Evolutionary conservation across 805 yeast genomes (phyloP).

Genomic region (Clavispora carvajalis): DNA sequence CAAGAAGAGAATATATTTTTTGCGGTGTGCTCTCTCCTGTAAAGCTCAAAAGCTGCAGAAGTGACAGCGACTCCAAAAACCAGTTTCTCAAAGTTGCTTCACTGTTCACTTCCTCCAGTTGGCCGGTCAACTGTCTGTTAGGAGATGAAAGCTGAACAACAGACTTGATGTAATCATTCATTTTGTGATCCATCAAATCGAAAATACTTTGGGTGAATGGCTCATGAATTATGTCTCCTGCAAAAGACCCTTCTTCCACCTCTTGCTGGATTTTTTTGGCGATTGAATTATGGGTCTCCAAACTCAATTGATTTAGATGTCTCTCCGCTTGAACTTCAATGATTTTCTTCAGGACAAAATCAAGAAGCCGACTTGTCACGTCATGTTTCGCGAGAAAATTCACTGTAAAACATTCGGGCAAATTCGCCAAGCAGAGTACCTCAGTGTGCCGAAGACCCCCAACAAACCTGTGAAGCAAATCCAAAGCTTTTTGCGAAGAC

Average conservation of each 20-base stretch:
- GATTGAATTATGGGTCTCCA: not conserved
- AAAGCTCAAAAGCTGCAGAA: not conserved
- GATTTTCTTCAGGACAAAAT: not conserved
- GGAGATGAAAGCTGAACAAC: slow-evolving; percentile 5
- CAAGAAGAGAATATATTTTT: not conserved
- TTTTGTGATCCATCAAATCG: slow-evolving; percentile 23
- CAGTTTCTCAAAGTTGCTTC: slow-evolving; percentile 8
- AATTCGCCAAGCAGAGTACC: slow-evolving; percentile 7
- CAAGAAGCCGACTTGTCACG: not conserved
- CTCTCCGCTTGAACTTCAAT: not conserved
- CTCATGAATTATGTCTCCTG: not conserved
- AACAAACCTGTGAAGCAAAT: slow-evolving; percentile 24
- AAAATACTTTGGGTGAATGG: slow-evolving; percentile 19
- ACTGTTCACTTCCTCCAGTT: not conserved
- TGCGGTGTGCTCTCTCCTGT: not conserved
- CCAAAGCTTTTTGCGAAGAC: slow-evolving; percentile 6
- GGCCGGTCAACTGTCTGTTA: not conserved
- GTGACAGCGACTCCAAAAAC: slow-evolving; percentile 2
- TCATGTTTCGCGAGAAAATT: not conserved
- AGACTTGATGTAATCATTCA: slow-evolving; percentile 23
- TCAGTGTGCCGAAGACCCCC: slow-evolving; percentile 22
- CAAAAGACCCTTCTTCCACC: not conserved
- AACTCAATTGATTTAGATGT: not conserved
- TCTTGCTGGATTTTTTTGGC: not conserved
- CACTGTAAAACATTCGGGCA: not conserved